These are phyloP conservation scores for Dendrobium chrysotoxum DNA, from an alignment of 106 monocot species.

Conservation along the genomic window DNA sequence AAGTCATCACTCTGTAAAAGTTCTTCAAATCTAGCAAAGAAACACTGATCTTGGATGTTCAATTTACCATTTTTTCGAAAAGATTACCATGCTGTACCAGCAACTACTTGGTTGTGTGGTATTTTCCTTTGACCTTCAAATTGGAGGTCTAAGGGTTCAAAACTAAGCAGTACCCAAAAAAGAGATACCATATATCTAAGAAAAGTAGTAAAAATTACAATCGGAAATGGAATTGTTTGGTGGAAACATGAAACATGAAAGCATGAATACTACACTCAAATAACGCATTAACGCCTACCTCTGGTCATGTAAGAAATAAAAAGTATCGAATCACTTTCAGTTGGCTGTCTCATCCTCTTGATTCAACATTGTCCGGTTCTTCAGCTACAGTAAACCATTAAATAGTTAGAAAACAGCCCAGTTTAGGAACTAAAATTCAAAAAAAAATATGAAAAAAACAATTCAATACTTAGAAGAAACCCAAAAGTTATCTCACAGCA, in stretches of 20 bases:
- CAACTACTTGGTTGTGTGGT: too few relatives aligned
- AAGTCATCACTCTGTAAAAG: too few relatives aligned
- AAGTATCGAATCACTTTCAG: not conserved
- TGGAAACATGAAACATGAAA: not conserved
- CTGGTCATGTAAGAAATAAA: not conserved
- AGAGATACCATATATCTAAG: not conserved
- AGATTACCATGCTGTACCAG: too few relatives aligned
- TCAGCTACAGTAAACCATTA: constrained; percentile 10
- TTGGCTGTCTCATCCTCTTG: not conserved
- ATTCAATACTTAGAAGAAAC: not conserved
- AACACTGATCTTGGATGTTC: too few relatives aligned
- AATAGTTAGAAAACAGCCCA: not conserved
- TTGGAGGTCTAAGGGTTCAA: too few relatives aligned
- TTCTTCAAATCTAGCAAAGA: too few relatives aligned
- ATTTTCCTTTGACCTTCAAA: too few relatives aligned
- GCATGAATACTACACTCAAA: not conserved
- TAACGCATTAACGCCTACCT: constrained; percentile 5
- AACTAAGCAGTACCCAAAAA: not conserved
- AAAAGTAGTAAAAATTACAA: not conserved
- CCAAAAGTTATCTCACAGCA: not conserved
- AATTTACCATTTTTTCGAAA: too few relatives aligned
- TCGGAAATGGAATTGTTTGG: not conserved
- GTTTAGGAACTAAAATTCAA: not conserved
- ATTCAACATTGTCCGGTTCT: constrained; percentile 10
- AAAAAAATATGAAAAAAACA: not conserved